phyloP scores from a whole-genome alignment of 1,284 basidiomycete species.

The Trametes pubescens region DNA sequence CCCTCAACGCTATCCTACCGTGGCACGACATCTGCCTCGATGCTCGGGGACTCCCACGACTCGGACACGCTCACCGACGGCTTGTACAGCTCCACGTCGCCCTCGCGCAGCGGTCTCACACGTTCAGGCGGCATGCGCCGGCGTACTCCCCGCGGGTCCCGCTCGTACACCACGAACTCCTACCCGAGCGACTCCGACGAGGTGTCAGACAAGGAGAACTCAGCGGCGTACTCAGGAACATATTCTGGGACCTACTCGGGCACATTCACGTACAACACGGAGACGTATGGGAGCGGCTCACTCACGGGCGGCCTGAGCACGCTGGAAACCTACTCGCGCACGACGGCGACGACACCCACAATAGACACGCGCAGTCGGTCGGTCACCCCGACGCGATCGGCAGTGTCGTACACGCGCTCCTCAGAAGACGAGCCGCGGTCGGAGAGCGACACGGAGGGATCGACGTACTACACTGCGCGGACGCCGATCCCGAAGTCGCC shows the following conservation, averaged over 20 bases:
- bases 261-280: conserved; percentile 26
- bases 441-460: conserved; percentile 26
- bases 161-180: conserved; percentile 48
- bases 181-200: conserved; percentile 47
- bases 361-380: conserved; percentile 38
- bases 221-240: conserved; percentile 33
- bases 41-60: conserved; percentile 62
- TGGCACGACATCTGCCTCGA: conserved; percentile 62
- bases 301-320: conserved; percentile 43
- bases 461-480: conserved; percentile 40
- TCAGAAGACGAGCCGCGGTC: conserved; percentile 20
- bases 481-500: conserved; percentile 42
- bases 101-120: conserved; percentile 52
- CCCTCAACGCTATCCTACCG: conserved; percentile 64
- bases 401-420: conserved; percentile 40
- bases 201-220: conserved; percentile 67
- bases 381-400: conserved; percentile 45
- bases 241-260: conserved; percentile 35
- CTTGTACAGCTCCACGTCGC: conserved; percentile 38
- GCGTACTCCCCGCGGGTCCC: conserved; percentile 49
- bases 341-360: conserved; percentile 32
- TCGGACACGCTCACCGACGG: conserved; percentile 45
- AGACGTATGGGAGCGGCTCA: conserved; percentile 27
- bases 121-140: conserved; percentile 67
- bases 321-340: conserved; percentile 41